Base-by-base conservation (phyloP, 768 basidiomycete species). In the Russula virescens region DNA sequence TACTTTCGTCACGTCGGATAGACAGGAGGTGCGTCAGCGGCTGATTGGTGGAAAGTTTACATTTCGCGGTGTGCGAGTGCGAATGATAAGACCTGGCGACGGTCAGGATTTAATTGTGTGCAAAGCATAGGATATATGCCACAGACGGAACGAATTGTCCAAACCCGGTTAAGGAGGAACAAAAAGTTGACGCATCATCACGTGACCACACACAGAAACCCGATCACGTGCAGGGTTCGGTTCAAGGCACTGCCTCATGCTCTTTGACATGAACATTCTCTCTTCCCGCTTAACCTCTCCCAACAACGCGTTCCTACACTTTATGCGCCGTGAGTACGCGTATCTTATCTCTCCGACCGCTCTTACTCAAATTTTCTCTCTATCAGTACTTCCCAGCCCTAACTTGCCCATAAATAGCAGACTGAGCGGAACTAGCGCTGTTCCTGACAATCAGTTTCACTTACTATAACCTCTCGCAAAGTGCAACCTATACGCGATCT, bases 1-100 rank as follows among this genome's bases (percentile, higher is more conserved):
- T 55, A 61, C 60, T 61, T 61, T 55, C 60, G 60, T 55, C 60
- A 48, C 26, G n/a, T 7, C 21, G 9, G 28, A 19, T 31, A 55
- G 40, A 28, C 3, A 49, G 48, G 48, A 26, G 40, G 40, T 40
- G 40, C 42, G 42, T 43, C 42, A 38, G 38, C 38, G 13, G 38
- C 38, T 38, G 38, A 38, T 38, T 11, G 8, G 38, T 38, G 38
- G 38, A 11, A 38, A 8, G 23, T 49, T 49, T n/a, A 16, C 26
- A 28, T 53, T 21, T 38, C 2, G 35, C 14, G 7, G 14, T 25
- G 25, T 34, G 40, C 34, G 34, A 13, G 51, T 52, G 2, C 34
- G 35, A 52, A 19, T 50, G 49, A 19, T 5, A 21, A 21, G 18
- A 43, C 38, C 10, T 38, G 38, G 13, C 38, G 38, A 11, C 10